These are phyloP conservation scores for Geotrichum phurueaensis DNA, from an alignment of 1,139 yeast genomes.

Conservation along the genomic window DNA sequence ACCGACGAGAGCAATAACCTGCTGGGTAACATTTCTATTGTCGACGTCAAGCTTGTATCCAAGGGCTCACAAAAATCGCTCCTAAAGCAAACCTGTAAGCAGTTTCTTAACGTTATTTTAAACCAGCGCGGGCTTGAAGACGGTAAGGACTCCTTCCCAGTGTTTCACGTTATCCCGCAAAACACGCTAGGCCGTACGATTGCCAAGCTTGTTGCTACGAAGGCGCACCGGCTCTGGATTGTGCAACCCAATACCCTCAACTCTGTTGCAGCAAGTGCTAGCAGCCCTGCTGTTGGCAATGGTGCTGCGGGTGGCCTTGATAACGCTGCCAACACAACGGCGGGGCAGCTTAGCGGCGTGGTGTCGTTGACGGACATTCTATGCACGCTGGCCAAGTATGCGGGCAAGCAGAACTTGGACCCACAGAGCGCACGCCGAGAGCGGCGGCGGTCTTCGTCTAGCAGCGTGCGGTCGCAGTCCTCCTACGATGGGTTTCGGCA, in stretches of 20 bases:
- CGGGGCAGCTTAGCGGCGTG: conserved; percentile 83
- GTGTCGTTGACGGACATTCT: conserved; percentile 85
- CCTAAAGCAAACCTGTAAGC: conserved; percentile 75
- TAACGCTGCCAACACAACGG: conserved; percentile 40
- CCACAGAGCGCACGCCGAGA: conserved; percentile 83
- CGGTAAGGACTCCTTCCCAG: conserved; percentile 93
- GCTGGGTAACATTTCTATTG: conserved; percentile 87
- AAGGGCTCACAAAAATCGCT: conserved; percentile 75
- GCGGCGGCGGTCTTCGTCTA: conserved; percentile 56
- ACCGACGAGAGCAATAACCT: conserved; percentile 70
- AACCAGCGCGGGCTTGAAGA: conserved; percentile 85
- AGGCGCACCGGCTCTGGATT: conserved; percentile 88
- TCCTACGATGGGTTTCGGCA: conserved; percentile 25
- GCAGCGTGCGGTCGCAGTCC: conserved; percentile 27
- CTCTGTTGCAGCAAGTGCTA: conserved; percentile 12
- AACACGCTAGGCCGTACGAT: conserved; percentile 84
- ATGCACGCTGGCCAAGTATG: conserved; percentile 68
- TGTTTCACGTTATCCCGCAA: conserved; percentile 78
- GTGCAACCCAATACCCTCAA: conserved; percentile 48
- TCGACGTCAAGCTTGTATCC: conserved; percentile 83
- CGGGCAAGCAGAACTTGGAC: conserved; percentile 63
- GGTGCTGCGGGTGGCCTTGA: conserved; percentile 29
- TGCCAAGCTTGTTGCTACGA: conserved; percentile 92
- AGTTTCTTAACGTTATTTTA: conserved; percentile 78
- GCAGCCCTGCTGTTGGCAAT: conserved; percentile 19